phyloP scores from a whole-genome alignment of 306 rosid genomes.

The Sechiopsis laciniata region DNA sequence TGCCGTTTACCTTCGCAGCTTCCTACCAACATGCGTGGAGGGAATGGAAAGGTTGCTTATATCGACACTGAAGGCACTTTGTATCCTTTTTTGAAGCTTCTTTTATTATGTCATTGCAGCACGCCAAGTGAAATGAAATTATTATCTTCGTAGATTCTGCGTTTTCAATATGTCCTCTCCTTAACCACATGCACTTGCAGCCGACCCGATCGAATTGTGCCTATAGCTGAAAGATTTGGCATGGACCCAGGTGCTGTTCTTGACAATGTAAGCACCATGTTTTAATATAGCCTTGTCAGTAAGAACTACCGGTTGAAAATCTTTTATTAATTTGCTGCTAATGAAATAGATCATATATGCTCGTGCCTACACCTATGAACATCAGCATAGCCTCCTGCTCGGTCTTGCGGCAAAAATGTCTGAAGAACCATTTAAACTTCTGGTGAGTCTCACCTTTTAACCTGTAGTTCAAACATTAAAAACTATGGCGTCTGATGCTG shows the following conservation, averaged over 20 bases:
- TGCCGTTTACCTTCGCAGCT: slow-evolving; percentile 45
- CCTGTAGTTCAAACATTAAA: slow-evolving; percentile 2
- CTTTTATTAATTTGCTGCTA: slow-evolving; percentile 28
- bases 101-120: slow-evolving; percentile 17
- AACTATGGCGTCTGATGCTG: slow-evolving; percentile 22
- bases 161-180: slow-evolving; percentile 26
- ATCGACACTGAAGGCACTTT: slow-evolving; percentile 97
- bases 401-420: slow-evolving; percentile 96
- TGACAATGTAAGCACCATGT: slow-evolving; percentile 59
- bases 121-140: not conserved
- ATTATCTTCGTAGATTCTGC: slow-evolving; percentile 19
- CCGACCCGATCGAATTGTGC: slow-evolving; percentile 87
- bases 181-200: slow-evolving; percentile 37
- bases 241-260: slow-evolving; percentile 95
- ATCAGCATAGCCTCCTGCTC: slow-evolving; percentile 78
- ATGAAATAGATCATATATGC: slow-evolving; percentile 76
- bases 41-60: slow-evolving; percentile 96
- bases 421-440: slow-evolving; percentile 92
- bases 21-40: slow-evolving; percentile 83
- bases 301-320: slow-evolving; percentile 19
- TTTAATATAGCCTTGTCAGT: not conserved
- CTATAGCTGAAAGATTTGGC: slow-evolving; percentile 95
- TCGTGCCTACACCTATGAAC: slow-evolving; percentile 94
- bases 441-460: slow-evolving; percentile 46
- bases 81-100: slow-evolving; percentile 40